A percentile compares a stretch with the other conserved stretches of the same genome.
These are phyloP conservation scores for Ceratocystis colombiana DNA, from an alignment of 2,329 filamentous ascomycete genomes.

Conservation along the genomic window DNA sequence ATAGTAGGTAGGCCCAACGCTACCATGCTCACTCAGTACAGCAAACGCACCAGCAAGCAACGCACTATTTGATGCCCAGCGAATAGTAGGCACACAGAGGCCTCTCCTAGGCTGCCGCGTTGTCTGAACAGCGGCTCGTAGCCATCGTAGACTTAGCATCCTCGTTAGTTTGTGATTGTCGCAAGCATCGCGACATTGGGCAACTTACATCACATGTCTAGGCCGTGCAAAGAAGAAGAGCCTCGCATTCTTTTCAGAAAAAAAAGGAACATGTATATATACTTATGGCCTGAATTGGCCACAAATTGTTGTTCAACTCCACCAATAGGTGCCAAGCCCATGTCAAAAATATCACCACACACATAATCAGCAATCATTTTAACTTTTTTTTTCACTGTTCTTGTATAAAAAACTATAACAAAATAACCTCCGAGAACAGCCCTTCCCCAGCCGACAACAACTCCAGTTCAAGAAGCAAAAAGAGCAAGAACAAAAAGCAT, in stretches of 20 bases:
- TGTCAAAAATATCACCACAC: background rate
- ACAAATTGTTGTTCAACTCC: background rate
- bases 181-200: background rate
- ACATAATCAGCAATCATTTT: background rate
- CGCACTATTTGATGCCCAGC: constrained; percentile 12
- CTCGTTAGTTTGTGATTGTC: background rate
- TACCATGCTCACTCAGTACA: background rate
- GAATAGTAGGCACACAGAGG: background rate
- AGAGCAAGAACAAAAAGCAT: background rate
- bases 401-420: constrained; percentile 10
- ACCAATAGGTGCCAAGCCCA: background rate
- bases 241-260: background rate
- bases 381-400: background rate
- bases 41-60: background rate
- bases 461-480: constrained; percentile 1
- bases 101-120: background rate
- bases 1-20: background rate
- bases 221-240: background rate
- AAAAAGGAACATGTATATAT: background rate
- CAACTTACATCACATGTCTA: background rate
- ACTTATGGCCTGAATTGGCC: constrained; percentile 14
- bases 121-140: background rate
- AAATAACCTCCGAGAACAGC: background rate
- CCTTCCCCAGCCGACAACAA: background rate
- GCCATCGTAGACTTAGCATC: constrained; percentile 12